These are phyloP conservation scores for Penicillium rolfsii DNA, from an alignment of 2,329 filamentous ascomycete species.

Conservation along the genomic window DNA sequence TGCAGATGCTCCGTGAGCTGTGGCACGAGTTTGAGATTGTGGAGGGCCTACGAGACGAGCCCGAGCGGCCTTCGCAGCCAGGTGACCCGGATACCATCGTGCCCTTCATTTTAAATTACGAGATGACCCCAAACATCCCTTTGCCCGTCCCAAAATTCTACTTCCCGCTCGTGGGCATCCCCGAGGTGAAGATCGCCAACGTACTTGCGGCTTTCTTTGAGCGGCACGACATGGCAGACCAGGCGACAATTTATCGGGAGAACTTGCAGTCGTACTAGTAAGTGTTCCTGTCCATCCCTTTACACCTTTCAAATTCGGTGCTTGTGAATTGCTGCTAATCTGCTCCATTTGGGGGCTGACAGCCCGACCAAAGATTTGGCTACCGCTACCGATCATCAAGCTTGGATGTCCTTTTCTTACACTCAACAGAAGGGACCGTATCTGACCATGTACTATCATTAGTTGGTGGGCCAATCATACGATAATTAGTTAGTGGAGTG, in stretches of 20 bases:
- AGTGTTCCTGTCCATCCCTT: constrained; percentile 1
- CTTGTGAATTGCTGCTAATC: neutral
- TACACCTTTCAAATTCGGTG: neutral
- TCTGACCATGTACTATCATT: constrained; percentile 16
- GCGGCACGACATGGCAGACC: constrained; percentile 4
- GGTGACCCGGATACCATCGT: constrained; percentile 16
- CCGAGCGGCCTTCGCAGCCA: constrained; percentile 8
- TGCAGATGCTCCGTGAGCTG: constrained; percentile 23
- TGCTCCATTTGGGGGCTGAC: neutral
- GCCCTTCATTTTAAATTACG: constrained; percentile 16
- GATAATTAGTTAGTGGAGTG: neutral
- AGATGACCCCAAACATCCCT: constrained; percentile 8
- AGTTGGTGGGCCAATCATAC: neutral
- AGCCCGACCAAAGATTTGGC: constrained; percentile 12
- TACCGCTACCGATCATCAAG: constrained; percentile 11
- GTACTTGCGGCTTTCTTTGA: constrained; percentile 10
- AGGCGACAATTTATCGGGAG: constrained; percentile 10
- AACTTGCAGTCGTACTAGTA: constrained; percentile 19
- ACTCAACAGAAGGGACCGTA: constrained; percentile 13
- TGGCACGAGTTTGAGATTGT: constrained; percentile 19
- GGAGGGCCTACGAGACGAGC: constrained; percentile 14
- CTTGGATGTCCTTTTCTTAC: constrained; percentile 14
- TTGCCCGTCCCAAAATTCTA: constrained; percentile 17
- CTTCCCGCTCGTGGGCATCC: constrained; percentile 18
- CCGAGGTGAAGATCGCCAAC: constrained; percentile 12